phyloP scores from a whole-genome alignment of 2,329 filamentous ascomycete species.

The Colletotrichum sojae region DNA sequence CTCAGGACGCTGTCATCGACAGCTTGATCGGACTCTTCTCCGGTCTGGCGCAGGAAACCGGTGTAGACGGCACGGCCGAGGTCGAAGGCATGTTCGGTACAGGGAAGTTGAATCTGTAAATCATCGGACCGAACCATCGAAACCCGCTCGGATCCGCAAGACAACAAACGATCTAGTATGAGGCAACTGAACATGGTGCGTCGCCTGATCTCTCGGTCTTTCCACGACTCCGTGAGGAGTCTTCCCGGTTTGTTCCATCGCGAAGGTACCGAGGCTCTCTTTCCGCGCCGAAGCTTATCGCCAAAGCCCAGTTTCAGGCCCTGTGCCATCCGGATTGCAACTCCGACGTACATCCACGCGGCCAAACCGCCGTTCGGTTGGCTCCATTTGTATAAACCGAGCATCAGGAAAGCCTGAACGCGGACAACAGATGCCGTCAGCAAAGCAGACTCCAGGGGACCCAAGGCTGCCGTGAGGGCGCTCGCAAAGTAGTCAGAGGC shows the following conservation, averaged over 20 bases:
- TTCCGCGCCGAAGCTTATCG: slow-evolving; percentile 53
- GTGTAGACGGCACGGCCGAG: slow-evolving; percentile 71
- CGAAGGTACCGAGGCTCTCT: background rate
- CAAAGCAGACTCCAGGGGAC: slow-evolving; percentile 62
- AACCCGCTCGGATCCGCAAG: slow-evolving; percentile 73
- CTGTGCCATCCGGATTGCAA: slow-evolving; percentile 75
- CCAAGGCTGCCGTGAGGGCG: slow-evolving; percentile 67
- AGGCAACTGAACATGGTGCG: slow-evolving; percentile 84
- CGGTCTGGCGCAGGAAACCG: slow-evolving; percentile 58
- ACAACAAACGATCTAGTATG: slow-evolving; percentile 78
- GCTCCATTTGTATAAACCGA: slow-evolving; percentile 80
- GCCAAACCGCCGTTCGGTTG: slow-evolving; percentile 70
- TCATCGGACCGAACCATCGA: slow-evolving; percentile 72
- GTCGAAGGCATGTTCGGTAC: slow-evolving; percentile 75
- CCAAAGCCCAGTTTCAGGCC: slow-evolving; percentile 73
- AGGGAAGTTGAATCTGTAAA: slow-evolving; percentile 76
- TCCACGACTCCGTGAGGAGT: slow-evolving; percentile 47
- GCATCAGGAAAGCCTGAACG: slow-evolving; percentile 78
- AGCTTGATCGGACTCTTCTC: slow-evolving; percentile 39
- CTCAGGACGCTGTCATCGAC: slow-evolving; percentile 64
- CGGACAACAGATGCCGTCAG: slow-evolving; percentile 71
- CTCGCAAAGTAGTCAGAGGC: slow-evolving; percentile 77
- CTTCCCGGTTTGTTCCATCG: slow-evolving; percentile 39
- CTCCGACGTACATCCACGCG: slow-evolving; percentile 77
- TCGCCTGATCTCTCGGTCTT: slow-evolving; percentile 70